Conservation (phyloP, 306 rosid species). For the Abrus precatorius region DNA sequence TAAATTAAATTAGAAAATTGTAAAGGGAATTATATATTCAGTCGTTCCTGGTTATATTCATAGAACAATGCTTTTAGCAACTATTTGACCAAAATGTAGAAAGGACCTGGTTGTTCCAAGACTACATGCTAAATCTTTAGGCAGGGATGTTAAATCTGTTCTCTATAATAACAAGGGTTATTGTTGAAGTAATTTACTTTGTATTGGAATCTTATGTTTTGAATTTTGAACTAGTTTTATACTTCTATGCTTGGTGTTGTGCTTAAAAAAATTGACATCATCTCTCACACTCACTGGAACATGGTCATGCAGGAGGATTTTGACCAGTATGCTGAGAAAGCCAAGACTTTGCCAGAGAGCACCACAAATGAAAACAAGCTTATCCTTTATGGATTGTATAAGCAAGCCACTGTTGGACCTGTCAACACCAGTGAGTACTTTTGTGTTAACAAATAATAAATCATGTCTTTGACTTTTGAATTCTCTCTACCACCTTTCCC, state of each 20-base stretch:
- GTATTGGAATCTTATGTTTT: constrained; percentile 18
- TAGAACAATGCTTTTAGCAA: background rate
- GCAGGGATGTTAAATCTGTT: constrained; percentile 7
- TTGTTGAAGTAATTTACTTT: constrained; percentile 5
- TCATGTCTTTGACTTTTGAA: constrained; percentile 8
- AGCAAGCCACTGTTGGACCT: constrained; percentile 92
- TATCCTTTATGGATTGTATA: constrained; percentile 88
- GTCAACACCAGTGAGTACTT: constrained; percentile 72
- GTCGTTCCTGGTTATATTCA: background rate
- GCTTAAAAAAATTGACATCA: background rate
- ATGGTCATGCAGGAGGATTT: constrained; percentile 87
- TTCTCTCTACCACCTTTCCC: background rate
- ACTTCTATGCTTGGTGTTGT: background rate
- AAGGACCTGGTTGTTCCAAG: background rate
- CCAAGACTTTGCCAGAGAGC: constrained; percentile 72
- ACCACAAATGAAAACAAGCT: constrained; percentile 80
- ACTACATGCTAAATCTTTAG: constrained; percentile 3
- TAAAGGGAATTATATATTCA: background rate
- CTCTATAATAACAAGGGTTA: constrained; percentile 5
- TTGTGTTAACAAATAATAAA: constrained; percentile 29
- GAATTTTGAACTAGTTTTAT: constrained; percentile 1
- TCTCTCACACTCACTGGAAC: constrained; percentile 17
- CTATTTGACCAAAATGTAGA: constrained; percentile 27
- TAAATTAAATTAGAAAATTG: background rate
- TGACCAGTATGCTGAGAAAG: constrained; percentile 86